A percentile compares a stretch with the other conserved stretches of the same genome.
Conservation (phyloP, 306 rosid genomes). For the Quercus berberidifolia region DNA sequence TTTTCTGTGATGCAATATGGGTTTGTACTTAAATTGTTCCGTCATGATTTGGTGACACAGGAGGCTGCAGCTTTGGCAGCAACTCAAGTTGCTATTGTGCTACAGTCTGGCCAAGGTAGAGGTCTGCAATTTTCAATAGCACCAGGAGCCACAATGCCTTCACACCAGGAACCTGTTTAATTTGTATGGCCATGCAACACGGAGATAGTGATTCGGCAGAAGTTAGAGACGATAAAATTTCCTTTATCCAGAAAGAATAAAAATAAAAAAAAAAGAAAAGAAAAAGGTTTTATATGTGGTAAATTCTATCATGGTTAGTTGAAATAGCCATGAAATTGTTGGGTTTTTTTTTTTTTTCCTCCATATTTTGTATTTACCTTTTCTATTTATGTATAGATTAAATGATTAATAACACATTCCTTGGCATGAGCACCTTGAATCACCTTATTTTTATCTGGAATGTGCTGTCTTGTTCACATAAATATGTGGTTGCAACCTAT, state of each 20-base stretch:
- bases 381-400: background rate
- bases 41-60: slow-evolving; percentile 36
- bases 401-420: background rate
- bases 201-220: slow-evolving; percentile 23
- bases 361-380: background rate
- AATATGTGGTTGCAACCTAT: background rate
- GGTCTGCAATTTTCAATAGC: slow-evolving; percentile 83
- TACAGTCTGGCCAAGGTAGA: slow-evolving; percentile 83
- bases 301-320: background rate
- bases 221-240: slow-evolving; percentile 14
- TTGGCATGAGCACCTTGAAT: background rate
- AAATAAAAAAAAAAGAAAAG: background rate
- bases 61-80: slow-evolving; percentile 99
- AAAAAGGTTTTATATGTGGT: slow-evolving; percentile 1
- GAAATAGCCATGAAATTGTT: background rate
- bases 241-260: background rate
- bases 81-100: slow-evolving; percentile 92
- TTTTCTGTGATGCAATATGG: no score
- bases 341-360: no score
- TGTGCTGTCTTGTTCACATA: background rate
- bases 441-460: background rate
- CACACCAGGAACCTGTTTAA: slow-evolving; percentile 66
- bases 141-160: slow-evolving; percentile 45
- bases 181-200: slow-evolving; percentile 4
- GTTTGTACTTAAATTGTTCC: background rate